A percentile compares a stretch with the other conserved stretches of the same genome.
Evolutionary conservation across 108 stramenopile genomes (phyloP).

Genomic region (Aureococcus anophagefferens): DNA sequence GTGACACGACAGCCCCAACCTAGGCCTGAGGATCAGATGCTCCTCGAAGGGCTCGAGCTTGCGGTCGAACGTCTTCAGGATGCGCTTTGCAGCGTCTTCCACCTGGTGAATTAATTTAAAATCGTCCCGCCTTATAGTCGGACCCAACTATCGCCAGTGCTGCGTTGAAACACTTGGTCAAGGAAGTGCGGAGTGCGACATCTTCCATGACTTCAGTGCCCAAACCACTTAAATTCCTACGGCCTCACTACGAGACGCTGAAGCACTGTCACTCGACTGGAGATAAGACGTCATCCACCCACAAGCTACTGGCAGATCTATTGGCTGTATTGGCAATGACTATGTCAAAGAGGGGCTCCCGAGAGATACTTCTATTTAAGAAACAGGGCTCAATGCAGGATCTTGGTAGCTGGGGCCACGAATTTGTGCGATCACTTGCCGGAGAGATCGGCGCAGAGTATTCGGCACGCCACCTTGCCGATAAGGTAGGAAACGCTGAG

Average conservation of each 20-base stretch:
- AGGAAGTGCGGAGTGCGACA: slow-evolving; percentile 77
- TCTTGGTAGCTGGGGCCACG: slow-evolving; percentile 94
- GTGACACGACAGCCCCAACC: too few relatives aligned
- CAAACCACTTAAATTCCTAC: slow-evolving; percentile 95
- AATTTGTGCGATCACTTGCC: slow-evolving; percentile 86
- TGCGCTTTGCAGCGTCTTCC: neutral
- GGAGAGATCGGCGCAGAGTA: slow-evolving; percentile 96
- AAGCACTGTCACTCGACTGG: slow-evolving; percentile 65
- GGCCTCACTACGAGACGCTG: slow-evolving; percentile 77
- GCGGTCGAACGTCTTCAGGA: slow-evolving; percentile 34
- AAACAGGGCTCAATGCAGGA: slow-evolving; percentile 60
- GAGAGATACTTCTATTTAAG: slow-evolving; percentile 69
- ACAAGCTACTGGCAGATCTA: slow-evolving; percentile 67
- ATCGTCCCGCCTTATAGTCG: too few relatives aligned
- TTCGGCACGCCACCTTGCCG: slow-evolving; percentile 62
- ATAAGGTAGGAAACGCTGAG: slow-evolving; percentile 38
- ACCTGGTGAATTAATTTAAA: slow-evolving; percentile 2
- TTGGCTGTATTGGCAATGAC: slow-evolving; percentile 96
- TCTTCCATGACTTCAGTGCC: slow-evolving; percentile 96
- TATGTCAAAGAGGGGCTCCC: slow-evolving; percentile 70
- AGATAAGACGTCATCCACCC: too few relatives aligned
- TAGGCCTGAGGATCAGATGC: slow-evolving; percentile 29
- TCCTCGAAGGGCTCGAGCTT: slow-evolving; percentile 43
- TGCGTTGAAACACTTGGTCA: slow-evolving; percentile 77
- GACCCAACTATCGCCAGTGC: too few relatives aligned